Conservation (phyloP, 2,329 filamentous ascomycete genomes). For the Podosphaera fusca region DNA sequence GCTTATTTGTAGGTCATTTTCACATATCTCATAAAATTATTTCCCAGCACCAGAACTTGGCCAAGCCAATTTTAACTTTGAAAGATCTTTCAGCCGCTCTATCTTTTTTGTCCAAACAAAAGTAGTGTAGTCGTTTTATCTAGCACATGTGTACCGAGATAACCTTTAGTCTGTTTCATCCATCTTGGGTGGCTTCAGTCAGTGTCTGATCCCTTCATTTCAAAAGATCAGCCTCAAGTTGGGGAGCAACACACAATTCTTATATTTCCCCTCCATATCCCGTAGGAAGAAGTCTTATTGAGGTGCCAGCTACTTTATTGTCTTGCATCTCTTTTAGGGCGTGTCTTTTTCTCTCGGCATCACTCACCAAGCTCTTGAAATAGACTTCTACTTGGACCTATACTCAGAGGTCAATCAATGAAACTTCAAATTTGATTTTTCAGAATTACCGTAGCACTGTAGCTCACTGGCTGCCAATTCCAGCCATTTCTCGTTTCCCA, state of each 20-base stretch:
- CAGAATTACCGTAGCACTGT: constrained; percentile 17
- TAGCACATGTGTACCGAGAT: too few relatives aligned
- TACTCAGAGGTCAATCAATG: not conserved
- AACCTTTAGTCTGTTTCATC: too few relatives aligned
- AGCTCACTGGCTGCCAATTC: constrained; percentile 66
- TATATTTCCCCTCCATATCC: not conserved
- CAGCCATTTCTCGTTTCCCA: constrained; percentile 48
- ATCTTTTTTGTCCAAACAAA: too few relatives aligned
- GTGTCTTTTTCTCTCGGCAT: constrained; percentile 39
- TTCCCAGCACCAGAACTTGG: too few relatives aligned
- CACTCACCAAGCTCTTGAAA: constrained; percentile 51
- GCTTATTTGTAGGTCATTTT: too few relatives aligned
- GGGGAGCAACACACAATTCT: not conserved
- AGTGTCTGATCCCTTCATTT: too few relatives aligned
- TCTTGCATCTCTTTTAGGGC: constrained; percentile 16
- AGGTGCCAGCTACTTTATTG: constrained; percentile 7
- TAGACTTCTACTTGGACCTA: constrained; percentile 52
- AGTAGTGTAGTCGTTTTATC: too few relatives aligned
- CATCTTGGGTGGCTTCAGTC: too few relatives aligned
- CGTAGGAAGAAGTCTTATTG: not conserved
- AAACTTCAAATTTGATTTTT: not conserved
- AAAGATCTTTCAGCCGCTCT: too few relatives aligned
- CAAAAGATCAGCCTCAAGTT: not conserved
- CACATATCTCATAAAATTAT: too few relatives aligned
- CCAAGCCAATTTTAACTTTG: too few relatives aligned